Evolutionary conservation across 768 basidiomycete species (phyloP), one percentile per base, ranked within the genome.

Genomic region (Tricholoma sp.): DNA sequence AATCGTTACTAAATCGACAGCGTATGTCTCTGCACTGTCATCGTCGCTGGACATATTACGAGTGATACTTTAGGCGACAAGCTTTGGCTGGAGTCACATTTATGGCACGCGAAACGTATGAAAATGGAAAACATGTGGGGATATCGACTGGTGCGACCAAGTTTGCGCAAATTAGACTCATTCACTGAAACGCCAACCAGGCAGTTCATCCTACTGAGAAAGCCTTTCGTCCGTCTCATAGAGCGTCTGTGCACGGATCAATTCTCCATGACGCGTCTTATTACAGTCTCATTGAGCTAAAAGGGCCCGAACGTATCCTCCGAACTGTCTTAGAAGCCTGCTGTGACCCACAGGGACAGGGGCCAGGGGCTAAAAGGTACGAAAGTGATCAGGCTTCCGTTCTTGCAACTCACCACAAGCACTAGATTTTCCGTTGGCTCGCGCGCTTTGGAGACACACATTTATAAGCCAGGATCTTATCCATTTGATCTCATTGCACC

Each of bases 91-190:
- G 93, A 96, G 67, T 96, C 94, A 5, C 97, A 99, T 68, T 72
- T 98, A 17, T 98, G 94, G 93, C 96, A 98, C 64, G 91, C 94
- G 1, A 98, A 98, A 71, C 83, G 97, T 6, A 96, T 96, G 86
- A 84, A 88, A 59, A 98, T 98, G 96, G 80, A 86, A 62, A 86
- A 85, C 59, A 78, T 91, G 70, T 98, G 94, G 94, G 93, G 92
- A 0, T 93, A 92, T 68, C 80, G 92, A 62, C 75, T 99, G 53
- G 94, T 92, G 29, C 18, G 80, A 32, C 66, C 45, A 18, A 37
- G 29, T 20, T 6, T 36, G 36, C 24, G 17, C 36, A 13, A 2
- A 32, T 15, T 47, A 12, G 18, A 9, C n/a, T 28, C 39, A 31
- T 37, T 18, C 42, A 31, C 20, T 52, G 20, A 55, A 36, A 6